Conservation (phyloP, 1,284 basidiomycete species). For the Dichomitus squalens region DNA sequence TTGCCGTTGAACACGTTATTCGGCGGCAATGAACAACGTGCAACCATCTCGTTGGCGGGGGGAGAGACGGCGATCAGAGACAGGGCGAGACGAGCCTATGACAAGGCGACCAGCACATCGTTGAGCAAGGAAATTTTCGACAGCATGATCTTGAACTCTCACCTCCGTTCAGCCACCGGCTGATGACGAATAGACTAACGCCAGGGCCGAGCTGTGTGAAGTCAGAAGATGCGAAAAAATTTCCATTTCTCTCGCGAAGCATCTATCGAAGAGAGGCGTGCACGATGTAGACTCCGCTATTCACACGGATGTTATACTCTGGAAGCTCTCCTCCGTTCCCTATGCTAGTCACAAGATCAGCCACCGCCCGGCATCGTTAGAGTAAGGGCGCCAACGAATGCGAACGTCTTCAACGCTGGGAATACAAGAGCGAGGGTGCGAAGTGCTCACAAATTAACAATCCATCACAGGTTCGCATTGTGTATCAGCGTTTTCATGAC, state of each 20-base stretch:
- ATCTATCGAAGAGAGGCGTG: neutral
- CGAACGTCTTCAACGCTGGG: neutral
- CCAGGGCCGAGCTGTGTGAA: neutral
- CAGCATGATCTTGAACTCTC: too few relatives aligned
- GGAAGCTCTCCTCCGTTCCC: neutral
- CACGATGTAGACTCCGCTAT: neutral
- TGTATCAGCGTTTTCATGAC: too few relatives aligned
- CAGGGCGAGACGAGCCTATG: too few relatives aligned
- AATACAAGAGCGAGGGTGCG: neutral
- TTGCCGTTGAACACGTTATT: too few relatives aligned
- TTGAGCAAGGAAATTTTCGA: too few relatives aligned
- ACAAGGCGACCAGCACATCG: too few relatives aligned
- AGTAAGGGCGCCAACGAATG: neutral
- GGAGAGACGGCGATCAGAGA: too few relatives aligned
- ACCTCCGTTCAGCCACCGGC: too few relatives aligned
- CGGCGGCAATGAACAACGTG: too few relatives aligned
- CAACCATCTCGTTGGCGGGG: too few relatives aligned
- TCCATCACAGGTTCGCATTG: too few relatives aligned
- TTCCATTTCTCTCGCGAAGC: neutral
- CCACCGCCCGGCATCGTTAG: neutral
- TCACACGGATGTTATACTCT: neutral
- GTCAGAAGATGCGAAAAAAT: neutral
- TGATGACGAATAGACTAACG: neutral
- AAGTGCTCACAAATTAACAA: too few relatives aligned
- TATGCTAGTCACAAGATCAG: neutral